These are phyloP conservation scores for Gentiana macrophylla DNA, from an alignment of 257 asterid species.

Conservation along the genomic window DNA sequence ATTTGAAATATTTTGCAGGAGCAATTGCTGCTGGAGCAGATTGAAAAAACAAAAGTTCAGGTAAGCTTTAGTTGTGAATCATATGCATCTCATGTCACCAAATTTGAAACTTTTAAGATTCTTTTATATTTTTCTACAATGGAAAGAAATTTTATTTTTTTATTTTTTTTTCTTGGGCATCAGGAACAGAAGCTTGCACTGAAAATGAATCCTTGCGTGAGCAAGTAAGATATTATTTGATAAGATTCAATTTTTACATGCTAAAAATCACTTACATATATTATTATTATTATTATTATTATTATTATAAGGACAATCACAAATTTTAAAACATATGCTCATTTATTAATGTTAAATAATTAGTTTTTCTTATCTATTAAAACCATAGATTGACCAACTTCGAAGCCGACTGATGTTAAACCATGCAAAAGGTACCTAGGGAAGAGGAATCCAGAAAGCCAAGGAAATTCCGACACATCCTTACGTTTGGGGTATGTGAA, in stretches of 20 bases:
- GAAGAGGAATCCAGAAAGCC: slow-evolving; percentile 33
- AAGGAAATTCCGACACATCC: slow-evolving; percentile 41
- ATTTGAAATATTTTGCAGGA: slow-evolving; percentile 33
- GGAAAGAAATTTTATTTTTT: no score
- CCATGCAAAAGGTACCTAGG: slow-evolving; percentile 15
- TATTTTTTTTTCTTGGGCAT: slow-evolving; percentile 1
- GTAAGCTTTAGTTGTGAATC: slow-evolving; percentile 12
- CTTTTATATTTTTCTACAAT: no score
- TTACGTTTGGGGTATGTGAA: slow-evolving; percentile 48
- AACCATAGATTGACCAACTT: slow-evolving; percentile 48
- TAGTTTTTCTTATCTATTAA: neutral
- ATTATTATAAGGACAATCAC: neutral
- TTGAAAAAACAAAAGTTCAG: slow-evolving; percentile 51
- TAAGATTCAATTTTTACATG: neutral
- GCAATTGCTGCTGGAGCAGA: slow-evolving; percentile 37
- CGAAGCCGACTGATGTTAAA: slow-evolving; percentile 22
- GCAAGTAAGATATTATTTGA: slow-evolving; percentile 27
- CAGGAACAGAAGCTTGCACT: slow-evolving; percentile 38
- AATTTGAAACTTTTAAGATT: neutral
- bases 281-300: neutral
- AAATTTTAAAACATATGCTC: no score
- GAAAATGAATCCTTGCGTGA: slow-evolving; percentile 51
- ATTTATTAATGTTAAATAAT: neutral
- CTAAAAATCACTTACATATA: neutral
- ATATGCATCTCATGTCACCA: neutral